Evolutionary conservation across 352 stramenopile genomes (phyloP).

Genomic region (Saprolegnia diclina): DNA sequence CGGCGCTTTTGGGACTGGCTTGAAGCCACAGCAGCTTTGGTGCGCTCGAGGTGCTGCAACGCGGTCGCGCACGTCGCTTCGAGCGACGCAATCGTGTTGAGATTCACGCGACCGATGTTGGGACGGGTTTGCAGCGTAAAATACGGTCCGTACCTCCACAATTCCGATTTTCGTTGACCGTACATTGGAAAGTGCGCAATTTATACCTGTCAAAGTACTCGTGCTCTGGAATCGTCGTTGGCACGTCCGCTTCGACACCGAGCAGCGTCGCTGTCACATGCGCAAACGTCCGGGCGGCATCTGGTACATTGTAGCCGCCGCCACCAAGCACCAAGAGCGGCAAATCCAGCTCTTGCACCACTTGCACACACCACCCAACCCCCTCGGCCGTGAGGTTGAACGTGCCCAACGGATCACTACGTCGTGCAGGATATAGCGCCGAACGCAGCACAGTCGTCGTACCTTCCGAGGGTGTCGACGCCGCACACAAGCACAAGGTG

Average conservation of each 20-base stretch:
- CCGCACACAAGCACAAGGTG: conserved; percentile 58
- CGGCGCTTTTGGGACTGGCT: not conserved
- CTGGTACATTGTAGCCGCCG: conserved; percentile 58
- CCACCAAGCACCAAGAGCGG: conserved; percentile 55
- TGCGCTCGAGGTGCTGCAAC: conserved; percentile 2
- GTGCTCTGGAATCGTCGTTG: conserved; percentile 45
- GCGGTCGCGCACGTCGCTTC: conserved; percentile 14
- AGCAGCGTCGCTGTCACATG: conserved; percentile 39
- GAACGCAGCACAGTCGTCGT: not conserved
- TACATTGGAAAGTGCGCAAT: not conserved
- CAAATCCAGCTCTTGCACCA: conserved; percentile 32
- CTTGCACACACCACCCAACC: conserved; percentile 36
- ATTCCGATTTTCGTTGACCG: not conserved
- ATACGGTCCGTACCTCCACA: conserved; percentile 17
- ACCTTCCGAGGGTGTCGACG: conserved; percentile 51
- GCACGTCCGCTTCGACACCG: conserved; percentile 33
- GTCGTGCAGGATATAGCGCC: no score
- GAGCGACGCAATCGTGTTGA: conserved; percentile 31
- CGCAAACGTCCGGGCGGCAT: conserved; percentile 47
- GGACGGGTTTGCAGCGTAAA: conserved; percentile 28
- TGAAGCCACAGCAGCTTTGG: not conserved
- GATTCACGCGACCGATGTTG: conserved; percentile 31
- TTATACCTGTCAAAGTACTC: conserved; percentile 54
- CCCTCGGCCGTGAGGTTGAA: conserved; percentile 47
- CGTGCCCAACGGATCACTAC: conserved; percentile 36